Base-by-base conservation (phyloP, 2,329 filamentous ascomycete genomes). In the Purpureocillium takamizusanense region DNA sequence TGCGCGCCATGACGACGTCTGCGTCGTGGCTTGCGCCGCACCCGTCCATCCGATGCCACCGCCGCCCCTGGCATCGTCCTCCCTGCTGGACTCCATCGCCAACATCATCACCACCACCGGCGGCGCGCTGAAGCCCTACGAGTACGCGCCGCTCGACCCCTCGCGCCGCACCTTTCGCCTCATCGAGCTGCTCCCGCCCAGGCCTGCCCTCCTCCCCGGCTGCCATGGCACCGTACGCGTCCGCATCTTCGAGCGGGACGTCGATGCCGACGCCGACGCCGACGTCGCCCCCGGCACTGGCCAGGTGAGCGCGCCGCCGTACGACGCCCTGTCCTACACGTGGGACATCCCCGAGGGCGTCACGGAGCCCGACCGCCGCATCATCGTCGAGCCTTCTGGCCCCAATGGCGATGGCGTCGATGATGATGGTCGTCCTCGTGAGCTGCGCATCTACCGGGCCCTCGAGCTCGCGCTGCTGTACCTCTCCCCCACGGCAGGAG, bases 241-340 rank as follows among this genome's bases (percentile, higher is more conserved):
- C 17, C 41, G 55, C 15, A 41, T 60, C 21, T n/a, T 54, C 21
- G 49, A 55, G 30, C 43, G 33, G 5, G 42, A 49, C 34, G 37
- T 50, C 13, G 48, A 46, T 31, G 41, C 31, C 3, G 31, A 31
- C 8, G 25, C 37, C 6, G 15, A 35, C 6, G n/a, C n/a, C n/a
- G n/a, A n/a, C n/a, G n/a, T n/a, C n/a, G n/a, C n/a, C n/a, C n/a
- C n/a, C n/a, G n/a, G n/a, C n/a, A n/a, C n/a, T n/a, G n/a, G n/a
- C n/a, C n/a, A 25, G 6, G 6, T 25, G 21, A 10, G 10, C 21
- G 21, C 21, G 21, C 21, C 21, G 6, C 6, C 5, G 21, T 59
- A 56, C 32, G 51, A 58, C 29, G 49, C 56, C 12, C 49, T 60
- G 12, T 59, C 55, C 3, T 60, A 60, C 31, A 44, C 44, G 4